Percentiles rank a stretch among this genome's conserved stretches.
Evolutionary conservation across 176 grass and related monocot genomes (phyloP).

Genomic region (Oryza longistaminata): DNA sequence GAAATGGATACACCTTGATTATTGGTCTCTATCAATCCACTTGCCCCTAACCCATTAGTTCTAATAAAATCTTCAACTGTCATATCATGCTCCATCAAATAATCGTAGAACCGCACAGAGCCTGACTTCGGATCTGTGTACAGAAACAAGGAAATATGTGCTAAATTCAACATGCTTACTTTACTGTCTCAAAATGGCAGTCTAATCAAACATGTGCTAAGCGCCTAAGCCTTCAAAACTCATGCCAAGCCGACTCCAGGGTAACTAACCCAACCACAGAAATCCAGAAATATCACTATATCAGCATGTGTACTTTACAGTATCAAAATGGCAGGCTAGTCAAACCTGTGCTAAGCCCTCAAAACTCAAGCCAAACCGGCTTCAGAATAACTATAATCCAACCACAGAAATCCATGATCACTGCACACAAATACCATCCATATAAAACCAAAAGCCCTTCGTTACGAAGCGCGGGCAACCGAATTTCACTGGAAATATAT

Average conservation of each 20-base stretch:
- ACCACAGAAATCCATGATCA: not conserved
- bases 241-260: not conserved
- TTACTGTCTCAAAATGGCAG: slow-evolving; percentile 6
- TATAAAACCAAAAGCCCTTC: not conserved
- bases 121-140: slow-evolving; percentile 33
- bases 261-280: not conserved
- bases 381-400: not conserved
- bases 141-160: slow-evolving; percentile 21
- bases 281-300: too few species aligned
- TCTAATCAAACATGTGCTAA: slow-evolving; percentile 12
- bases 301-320: not conserved
- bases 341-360: slow-evolving; percentile 14
- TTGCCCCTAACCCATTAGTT: slow-evolving; percentile 33
- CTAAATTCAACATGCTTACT: not conserved
- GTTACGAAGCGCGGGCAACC: not conserved
- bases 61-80: slow-evolving; percentile 49
- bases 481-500: not conserved
- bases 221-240: not conserved
- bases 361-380: not conserved
- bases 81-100: slow-evolving; percentile 49
- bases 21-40: slow-evolving; percentile 1
- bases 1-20: slow-evolving; percentile 39
- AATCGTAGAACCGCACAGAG: not conserved
- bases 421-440: not conserved
- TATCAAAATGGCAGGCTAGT: slow-evolving; percentile 15